These are phyloP conservation scores for Coemansia sp. DNA, from an alignment of 192 early-diverging fungal species.

Conservation along the genomic window DNA sequence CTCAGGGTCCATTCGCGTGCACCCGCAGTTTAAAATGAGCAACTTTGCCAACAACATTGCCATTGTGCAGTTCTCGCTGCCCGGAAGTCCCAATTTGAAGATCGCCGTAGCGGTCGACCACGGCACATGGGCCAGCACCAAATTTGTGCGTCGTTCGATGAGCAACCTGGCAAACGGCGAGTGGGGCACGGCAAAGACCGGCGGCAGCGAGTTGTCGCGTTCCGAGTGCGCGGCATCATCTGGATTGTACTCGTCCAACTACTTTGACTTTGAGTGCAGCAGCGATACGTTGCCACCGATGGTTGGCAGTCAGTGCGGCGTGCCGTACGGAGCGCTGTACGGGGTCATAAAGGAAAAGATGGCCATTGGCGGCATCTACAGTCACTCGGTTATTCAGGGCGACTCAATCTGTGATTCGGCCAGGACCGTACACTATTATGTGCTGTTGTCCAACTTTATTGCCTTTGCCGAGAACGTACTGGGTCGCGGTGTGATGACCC, in stretches of 20 bases:
- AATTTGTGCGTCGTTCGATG: conserved; percentile 21
- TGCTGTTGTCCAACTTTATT: conserved; percentile 32
- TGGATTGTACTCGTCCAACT: conserved; percentile 17
- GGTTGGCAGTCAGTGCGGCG: conserved; percentile 14
- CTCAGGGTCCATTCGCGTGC: conserved; percentile 15
- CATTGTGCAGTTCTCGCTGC: conserved; percentile 18
- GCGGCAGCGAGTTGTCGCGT: background rate
- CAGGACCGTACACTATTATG: conserved; percentile 25
- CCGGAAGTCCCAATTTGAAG: conserved; percentile 9
- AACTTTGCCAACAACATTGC: conserved; percentile 49
- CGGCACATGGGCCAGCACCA: conserved; percentile 8
- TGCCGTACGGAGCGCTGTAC: conserved; percentile 37
- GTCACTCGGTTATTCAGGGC: conserved; percentile 20
- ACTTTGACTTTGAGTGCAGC: conserved; percentile 29
- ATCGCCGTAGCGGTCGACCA: conserved; percentile 25
- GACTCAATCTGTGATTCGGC: conserved; percentile 18
- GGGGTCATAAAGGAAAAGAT: conserved; percentile 3
- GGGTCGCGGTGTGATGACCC: conserved; percentile 6
- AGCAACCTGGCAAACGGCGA: background rate
- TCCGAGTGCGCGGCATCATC: conserved; percentile 13
- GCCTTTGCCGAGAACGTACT: conserved; percentile 21
- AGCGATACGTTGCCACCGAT: background rate
- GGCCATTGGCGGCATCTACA: conserved; percentile 28
- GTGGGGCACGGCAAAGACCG: conserved; percentile 11
- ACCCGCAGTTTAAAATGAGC: conserved; percentile 19